Evolutionary conservation across 345 rosid genomes (phyloP).

Genomic region (Syzygium jambos): DNA sequence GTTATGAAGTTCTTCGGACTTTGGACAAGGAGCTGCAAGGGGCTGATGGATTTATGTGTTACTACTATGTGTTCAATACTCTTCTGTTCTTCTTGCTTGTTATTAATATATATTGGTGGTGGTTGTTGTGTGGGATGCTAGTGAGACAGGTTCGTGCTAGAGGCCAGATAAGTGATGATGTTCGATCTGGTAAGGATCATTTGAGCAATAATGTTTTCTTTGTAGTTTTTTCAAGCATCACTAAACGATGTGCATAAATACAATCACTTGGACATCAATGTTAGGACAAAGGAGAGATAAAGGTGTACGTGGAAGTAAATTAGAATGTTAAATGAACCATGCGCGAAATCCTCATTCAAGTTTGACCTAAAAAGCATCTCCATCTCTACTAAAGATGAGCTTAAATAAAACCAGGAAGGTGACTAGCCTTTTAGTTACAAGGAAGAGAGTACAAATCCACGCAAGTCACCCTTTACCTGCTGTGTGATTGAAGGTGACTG

Average conservation of each 20-base stretch:
- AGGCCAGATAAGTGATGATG: conserved; percentile 62
- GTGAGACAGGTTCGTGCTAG: conserved; percentile 41
- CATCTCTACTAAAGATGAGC: neutral
- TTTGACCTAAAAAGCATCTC: neutral
- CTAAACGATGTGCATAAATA: neutral
- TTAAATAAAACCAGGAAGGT: neutral
- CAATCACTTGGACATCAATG: neutral
- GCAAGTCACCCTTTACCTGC: neutral
- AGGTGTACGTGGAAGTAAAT: neutral
- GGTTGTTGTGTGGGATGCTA: conserved; percentile 53
- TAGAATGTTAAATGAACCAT: neutral
- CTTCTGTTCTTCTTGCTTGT: conserved; percentile 63
- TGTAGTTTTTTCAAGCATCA: neutral
- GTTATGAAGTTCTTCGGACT: conserved; percentile 56
- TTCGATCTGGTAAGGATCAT: conserved; percentile 49
- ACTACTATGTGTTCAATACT: conserved; percentile 74
- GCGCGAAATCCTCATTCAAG: neutral
- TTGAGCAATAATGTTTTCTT: neutral
- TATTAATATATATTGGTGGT: conserved; percentile 75
- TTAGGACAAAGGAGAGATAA: neutral
- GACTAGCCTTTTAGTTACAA: neutral
- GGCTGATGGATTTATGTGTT: conserved; percentile 39
- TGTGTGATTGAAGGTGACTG: neutral
- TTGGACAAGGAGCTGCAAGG: conserved; percentile 40
- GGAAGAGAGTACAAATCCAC: neutral